Percentiles rank a stretch among this genome's conserved stretches.
Conservation (phyloP, 2,329 filamentous ascomycete species). For the Periconia digitata region DNA sequence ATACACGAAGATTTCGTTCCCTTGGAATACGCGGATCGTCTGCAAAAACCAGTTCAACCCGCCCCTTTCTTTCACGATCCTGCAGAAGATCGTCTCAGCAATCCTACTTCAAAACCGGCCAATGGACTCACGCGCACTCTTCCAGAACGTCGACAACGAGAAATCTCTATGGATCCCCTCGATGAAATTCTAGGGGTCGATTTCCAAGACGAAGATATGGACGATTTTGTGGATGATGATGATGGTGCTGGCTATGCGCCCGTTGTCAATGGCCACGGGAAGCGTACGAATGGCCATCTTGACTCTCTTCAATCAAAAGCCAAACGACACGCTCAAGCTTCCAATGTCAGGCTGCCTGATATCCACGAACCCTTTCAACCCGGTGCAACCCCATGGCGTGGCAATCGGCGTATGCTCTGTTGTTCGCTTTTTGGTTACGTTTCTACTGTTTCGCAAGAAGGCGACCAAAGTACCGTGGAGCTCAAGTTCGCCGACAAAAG, state of each 20-base stretch:
- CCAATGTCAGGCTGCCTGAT: slow-evolving; percentile 58
- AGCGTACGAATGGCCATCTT: slow-evolving; percentile 58
- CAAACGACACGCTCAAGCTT: slow-evolving; percentile 56
- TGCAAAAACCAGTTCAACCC: slow-evolving; percentile 63
- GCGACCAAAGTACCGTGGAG: slow-evolving; percentile 82
- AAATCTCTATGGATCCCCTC: slow-evolving; percentile 71
- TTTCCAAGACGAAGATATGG: slow-evolving; percentile 53
- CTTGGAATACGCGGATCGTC: slow-evolving; percentile 49
- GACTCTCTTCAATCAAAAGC: slow-evolving; percentile 46
- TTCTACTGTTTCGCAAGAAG: slow-evolving; percentile 96
- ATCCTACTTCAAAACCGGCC: slow-evolving; percentile 58
- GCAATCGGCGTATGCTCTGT: slow-evolving; percentile 89
- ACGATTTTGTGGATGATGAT: slow-evolving; percentile 91
- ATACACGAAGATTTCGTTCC: slow-evolving; percentile 74
- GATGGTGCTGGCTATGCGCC: slow-evolving; percentile 87
- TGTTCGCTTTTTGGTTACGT: slow-evolving; percentile 92
- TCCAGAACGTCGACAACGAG: slow-evolving; percentile 50
- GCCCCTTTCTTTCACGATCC: slow-evolving; percentile 87
- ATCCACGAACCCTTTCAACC: slow-evolving; percentile 88
- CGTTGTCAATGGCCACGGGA: slow-evolving; percentile 61
- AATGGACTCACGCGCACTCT: slow-evolving; percentile 60
- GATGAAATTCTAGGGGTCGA: slow-evolving; percentile 75
- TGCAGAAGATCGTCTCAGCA: slow-evolving; percentile 67
- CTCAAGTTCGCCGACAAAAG: slow-evolving; percentile 98
- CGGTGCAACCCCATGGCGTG: slow-evolving; percentile 92